A percentile compares a stretch with the other conserved stretches of the same genome.
Evolutionary conservation across 1,284 basidiomycete genomes (phyloP).

Genomic region (Ustilago sp.): DNA sequence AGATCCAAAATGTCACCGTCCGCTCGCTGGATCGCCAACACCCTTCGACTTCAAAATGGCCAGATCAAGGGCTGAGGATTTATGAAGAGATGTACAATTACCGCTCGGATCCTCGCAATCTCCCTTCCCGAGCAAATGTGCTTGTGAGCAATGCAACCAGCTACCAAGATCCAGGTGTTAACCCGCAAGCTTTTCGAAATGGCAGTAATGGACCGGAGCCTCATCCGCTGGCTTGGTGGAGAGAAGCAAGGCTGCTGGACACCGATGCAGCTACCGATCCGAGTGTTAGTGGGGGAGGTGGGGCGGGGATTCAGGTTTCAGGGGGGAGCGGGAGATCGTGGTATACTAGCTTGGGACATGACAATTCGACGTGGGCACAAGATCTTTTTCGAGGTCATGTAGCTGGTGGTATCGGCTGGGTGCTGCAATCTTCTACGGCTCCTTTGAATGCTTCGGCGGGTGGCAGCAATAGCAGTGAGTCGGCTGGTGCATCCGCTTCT

Average conservation of each 20-base stretch:
- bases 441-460: constrained; percentile 2
- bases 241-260: constrained; percentile 74
- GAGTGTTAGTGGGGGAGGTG: constrained; percentile 40
- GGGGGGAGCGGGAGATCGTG: constrained; percentile 79
- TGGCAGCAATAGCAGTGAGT: constrained; percentile 5
- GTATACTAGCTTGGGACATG: constrained; percentile 82
- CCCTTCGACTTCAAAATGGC: constrained; percentile 48
- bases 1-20: constrained; percentile 73
- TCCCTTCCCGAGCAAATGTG: constrained; percentile 64
- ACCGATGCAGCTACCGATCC: constrained; percentile 25
- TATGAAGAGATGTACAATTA: constrained; percentile 77
- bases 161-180: constrained; percentile 48
- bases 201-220: constrained; percentile 76
- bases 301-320: constrained; percentile 32
- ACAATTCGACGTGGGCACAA: constrained; percentile 77
- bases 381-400: constrained; percentile 78
- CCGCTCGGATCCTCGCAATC: constrained; percentile 78
- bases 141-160: constrained; percentile 53
- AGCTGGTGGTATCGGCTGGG: constrained; percentile 80
- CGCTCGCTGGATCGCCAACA: constrained; percentile 27
- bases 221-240: constrained; percentile 78
- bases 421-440: constrained; percentile 72
- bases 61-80: constrained; percentile 29
- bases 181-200: constrained; percentile 72
- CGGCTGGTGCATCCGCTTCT: background rate